A percentile compares a stretch with the other conserved stretches of the same genome.
These are phyloP conservation scores for Hibiscus syriacus DNA, from an alignment of 345 rosid genomes.

Conservation along the genomic window DNA sequence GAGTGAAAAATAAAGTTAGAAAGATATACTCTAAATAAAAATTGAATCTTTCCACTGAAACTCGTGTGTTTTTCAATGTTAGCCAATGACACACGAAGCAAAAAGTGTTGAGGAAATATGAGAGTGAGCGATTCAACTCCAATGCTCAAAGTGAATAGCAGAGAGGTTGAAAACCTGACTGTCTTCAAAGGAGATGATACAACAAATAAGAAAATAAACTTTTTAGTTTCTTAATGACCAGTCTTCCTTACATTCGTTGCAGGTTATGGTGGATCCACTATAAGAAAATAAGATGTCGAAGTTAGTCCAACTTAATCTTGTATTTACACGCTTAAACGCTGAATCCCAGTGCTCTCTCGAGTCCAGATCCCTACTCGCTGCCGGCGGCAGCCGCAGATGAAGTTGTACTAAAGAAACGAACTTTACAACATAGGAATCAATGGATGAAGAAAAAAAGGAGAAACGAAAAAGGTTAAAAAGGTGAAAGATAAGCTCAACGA, in stretches of 20 bases:
- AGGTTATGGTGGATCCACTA: too few relatives aligned
- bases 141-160: slow-evolving; percentile 78
- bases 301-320: too few relatives aligned
- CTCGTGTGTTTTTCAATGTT: slow-evolving; percentile 87
- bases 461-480: slow-evolving; percentile 9
- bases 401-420: not conserved
- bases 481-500: slow-evolving; percentile 4
- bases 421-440: not conserved
- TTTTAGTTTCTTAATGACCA: too few relatives aligned
- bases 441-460: slow-evolving; percentile 2
- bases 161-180: slow-evolving; percentile 77
- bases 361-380: not conserved
- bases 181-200: slow-evolving; percentile 37
- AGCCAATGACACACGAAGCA: slow-evolving; percentile 75
- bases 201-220: not conserved
- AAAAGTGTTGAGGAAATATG: slow-evolving; percentile 60
- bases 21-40: not conserved
- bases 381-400: not conserved
- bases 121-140: slow-evolving; percentile 92
- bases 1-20: not conserved
- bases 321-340: not conserved
- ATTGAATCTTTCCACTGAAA: slow-evolving; percentile 55
- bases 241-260: too few relatives aligned
- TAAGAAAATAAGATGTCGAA: too few relatives aligned
- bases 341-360: not conserved